Evolutionary conservation across 2,329 filamentous ascomycete genomes (phyloP).

Genomic region (Myriosclerotinia scirpicola): DNA sequence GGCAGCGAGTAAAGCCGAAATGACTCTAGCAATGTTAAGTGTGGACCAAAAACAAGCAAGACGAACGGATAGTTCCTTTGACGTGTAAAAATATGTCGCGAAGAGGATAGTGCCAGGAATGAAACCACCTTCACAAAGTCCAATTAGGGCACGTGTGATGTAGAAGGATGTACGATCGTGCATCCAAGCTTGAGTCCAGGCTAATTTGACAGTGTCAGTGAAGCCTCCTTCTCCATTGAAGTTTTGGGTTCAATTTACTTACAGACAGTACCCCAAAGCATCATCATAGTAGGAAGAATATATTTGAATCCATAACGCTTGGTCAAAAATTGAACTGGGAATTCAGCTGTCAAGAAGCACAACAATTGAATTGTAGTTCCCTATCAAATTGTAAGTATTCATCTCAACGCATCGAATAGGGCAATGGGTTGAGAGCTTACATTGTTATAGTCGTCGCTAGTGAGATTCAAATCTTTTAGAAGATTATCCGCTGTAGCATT

Average conservation of each 20-base stretch:
- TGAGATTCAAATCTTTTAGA: constrained; percentile 21
- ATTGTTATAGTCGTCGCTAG: constrained; percentile 31
- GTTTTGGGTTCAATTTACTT: constrained; percentile 34
- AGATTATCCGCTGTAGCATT: constrained; percentile 55
- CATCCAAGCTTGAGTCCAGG: constrained; percentile 49
- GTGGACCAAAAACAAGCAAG: constrained; percentile 67
- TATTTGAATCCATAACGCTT: constrained; percentile 54
- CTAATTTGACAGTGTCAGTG: constrained; percentile 27
- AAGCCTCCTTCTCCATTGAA: constrained; percentile 28
- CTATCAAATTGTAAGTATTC: constrained; percentile 42
- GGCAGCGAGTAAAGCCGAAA: constrained; percentile 56
- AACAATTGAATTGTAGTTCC: constrained; percentile 47
- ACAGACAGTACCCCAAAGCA: constrained; percentile 53
- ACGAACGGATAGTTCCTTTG: constrained; percentile 61
- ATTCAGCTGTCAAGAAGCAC: constrained; percentile 46
- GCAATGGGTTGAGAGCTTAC: constrained; percentile 37
- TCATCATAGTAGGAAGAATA: constrained; percentile 53
- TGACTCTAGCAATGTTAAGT: constrained; percentile 52
- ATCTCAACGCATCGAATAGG: neutral
- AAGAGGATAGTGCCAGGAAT: constrained; percentile 63
- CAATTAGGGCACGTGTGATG: constrained; percentile 34
- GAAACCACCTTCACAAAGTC: constrained; percentile 47
- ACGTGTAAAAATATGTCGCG: constrained; percentile 70
- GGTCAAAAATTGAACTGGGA: constrained; percentile 54
- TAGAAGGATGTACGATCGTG: constrained; percentile 42